These are phyloP conservation scores for Plasmodium berghei DNA, from an alignment of 169 alveolate species.

Conservation along the genomic window DNA sequence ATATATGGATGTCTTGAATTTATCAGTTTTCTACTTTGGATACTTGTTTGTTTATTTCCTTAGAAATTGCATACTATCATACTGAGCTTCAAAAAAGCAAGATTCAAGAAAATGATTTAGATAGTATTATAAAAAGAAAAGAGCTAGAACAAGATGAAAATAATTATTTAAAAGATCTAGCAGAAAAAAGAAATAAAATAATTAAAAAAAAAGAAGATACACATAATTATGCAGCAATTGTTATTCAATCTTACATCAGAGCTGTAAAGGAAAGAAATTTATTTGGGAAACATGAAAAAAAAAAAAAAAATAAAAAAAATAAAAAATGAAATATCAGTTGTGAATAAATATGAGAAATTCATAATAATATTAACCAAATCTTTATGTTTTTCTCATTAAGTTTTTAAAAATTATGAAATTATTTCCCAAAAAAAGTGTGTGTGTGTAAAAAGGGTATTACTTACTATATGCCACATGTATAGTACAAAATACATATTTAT, in stretches of 20 bases:
- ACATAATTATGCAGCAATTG: slow-evolving; percentile 50
- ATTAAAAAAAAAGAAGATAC: slow-evolving; percentile 27
- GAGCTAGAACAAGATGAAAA: slow-evolving; percentile 36
- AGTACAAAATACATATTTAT: neutral
- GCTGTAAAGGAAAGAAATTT: slow-evolving; percentile 52
- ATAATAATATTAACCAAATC: neutral
- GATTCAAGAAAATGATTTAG: slow-evolving; percentile 29
- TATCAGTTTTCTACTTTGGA: neutral
- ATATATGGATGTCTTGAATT: neutral
- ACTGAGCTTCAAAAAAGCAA: slow-evolving; percentile 30
- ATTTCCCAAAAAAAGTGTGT: neutral
- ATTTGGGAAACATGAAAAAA: slow-evolving; percentile 44
- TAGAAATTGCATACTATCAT: slow-evolving; percentile 27
- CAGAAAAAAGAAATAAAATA: slow-evolving; percentile 36
- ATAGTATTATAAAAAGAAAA: slow-evolving; percentile 20
- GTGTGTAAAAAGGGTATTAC: neutral
- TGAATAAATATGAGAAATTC: too few relatives aligned
- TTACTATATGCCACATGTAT: neutral
- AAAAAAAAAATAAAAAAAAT: slow-evolving; percentile 25
- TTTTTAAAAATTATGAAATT: too few relatives aligned
- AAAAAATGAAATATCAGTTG: neutral
- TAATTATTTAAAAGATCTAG: slow-evolving; percentile 25
- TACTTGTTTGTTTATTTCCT: neutral
- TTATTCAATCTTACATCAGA: slow-evolving; percentile 69
- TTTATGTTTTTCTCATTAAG: neutral